phyloP scores from a whole-genome alignment of 1,139 yeast genomes.

The Protomyces gravidus region DNA sequence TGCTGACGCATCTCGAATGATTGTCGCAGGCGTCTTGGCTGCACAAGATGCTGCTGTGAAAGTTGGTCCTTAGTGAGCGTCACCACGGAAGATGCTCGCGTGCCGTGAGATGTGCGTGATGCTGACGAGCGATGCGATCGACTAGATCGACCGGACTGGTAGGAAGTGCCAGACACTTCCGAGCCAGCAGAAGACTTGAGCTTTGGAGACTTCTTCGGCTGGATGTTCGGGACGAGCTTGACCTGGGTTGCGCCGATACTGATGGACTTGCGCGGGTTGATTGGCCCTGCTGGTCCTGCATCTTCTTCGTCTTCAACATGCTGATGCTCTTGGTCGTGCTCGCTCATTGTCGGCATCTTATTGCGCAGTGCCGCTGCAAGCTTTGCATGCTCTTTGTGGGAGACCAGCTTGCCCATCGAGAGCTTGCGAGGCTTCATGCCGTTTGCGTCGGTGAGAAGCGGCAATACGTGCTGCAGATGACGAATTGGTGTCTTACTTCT shows the following conservation, averaged over 20 bases:
- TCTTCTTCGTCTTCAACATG: no score
- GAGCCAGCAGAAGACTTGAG: neutral
- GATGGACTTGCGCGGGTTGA: neutral
- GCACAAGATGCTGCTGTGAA: neutral
- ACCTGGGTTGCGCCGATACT: neutral
- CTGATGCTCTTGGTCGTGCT: neutral
- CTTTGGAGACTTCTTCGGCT: neutral
- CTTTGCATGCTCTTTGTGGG: neutral
- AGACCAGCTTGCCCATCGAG: neutral
- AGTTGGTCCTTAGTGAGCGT: neutral
- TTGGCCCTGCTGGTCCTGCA: neutral
- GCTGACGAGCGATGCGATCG: neutral
- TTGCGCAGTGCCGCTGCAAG: neutral
- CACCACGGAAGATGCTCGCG: neutral
- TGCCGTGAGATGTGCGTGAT: neutral
- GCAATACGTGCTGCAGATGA: neutral
- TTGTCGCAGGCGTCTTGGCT: neutral
- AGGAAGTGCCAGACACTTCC: neutral
- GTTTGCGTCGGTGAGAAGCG: neutral
- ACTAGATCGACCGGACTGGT: neutral
- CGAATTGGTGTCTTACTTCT: constrained; percentile 1
- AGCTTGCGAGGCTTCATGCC: neutral
- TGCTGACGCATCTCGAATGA: neutral
- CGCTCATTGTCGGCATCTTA: neutral
- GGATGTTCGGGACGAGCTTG: neutral